Base-by-base conservation (phyloP, 176 grass and related monocot genomes). In the Triticum urartu region DNA sequence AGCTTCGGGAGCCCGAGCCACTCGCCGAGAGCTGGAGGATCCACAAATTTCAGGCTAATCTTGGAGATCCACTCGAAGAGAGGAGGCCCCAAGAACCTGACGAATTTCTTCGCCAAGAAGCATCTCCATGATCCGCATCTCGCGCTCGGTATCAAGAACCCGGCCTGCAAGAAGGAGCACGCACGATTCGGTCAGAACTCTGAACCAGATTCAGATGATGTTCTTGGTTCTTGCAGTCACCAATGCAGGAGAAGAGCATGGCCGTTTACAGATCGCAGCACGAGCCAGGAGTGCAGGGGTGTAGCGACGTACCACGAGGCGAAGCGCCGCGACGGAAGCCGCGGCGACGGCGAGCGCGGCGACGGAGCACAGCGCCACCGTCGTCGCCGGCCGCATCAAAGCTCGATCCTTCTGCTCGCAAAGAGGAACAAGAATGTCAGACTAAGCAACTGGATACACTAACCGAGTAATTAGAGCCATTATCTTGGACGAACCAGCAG, bases 71-170 rank as follows among this genome's bases (percentile, higher is more conserved):
- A 65, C 5, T 79, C 33, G 62, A 60, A 6, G 20, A 87, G 75
- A 30, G 60, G 62, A 47, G 85, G 81, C 80, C 72, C 81, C 75
- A 84, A 68, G 43, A 79, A 75, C 68, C 25, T 9, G 30, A 75
- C 2, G 9, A 81, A 5, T 7, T 34, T 75, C 47, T 62, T 67
- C 24, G 21, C 81, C 17, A 84, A 13, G 5, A 65, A 84, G 64
- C 74, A 84, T 77, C 72, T 50, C 87, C 87, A 79, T 10, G 87
- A 64, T 0, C 7, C n/a, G 64, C 85, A 75, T 9, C 21, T 79
- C 10, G 13, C 32, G 4, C 40, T 33, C 11, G 60, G 60, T 32
- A 33, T 75, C 33, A 21, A 36, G 26, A 59, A 28, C 7, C 52
- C 63, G 14, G 7, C 22, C 84, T 86, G 84, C 39, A 86, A 50